These are phyloP conservation scores for Maudiozyma humilis DNA, from an alignment of 1,139 yeast species.

Conservation along the genomic window DNA sequence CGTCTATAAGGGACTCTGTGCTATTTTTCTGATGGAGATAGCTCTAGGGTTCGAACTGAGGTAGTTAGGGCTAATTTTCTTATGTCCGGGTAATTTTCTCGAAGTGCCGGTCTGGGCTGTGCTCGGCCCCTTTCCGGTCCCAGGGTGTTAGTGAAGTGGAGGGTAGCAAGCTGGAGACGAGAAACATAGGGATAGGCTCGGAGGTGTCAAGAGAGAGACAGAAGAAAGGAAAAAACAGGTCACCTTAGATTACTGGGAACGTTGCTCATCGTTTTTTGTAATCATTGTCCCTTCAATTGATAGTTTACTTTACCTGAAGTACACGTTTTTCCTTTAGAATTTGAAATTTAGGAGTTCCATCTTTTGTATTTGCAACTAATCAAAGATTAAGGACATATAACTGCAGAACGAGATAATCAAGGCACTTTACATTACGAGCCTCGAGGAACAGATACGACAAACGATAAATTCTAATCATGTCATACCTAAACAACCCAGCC, in stretches of 20 bases:
- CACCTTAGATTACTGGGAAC: background rate
- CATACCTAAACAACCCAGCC: slow-evolving; percentile 66
- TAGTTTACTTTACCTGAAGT: background rate
- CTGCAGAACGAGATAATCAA: no score
- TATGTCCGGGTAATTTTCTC: background rate
- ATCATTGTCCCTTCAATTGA: background rate
- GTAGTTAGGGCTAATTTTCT: background rate
- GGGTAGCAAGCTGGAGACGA: background rate
- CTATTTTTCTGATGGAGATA: no score
- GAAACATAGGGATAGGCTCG: background rate
- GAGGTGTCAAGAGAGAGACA: background rate
- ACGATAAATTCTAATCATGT: slow-evolving; percentile 23
- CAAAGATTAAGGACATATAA: background rate
- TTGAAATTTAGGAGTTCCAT: no score
- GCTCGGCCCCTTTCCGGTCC: background rate
- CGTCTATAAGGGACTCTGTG: no score
- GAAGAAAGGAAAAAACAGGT: background rate
- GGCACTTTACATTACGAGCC: no score
- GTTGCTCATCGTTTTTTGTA: background rate
- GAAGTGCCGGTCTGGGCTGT: background rate
- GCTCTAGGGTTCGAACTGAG: no score
- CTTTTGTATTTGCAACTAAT: no score
- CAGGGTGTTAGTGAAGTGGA: background rate
- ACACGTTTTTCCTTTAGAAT: no score
- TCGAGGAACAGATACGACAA: background rate